phyloP scores from a whole-genome alignment of 2,329 filamentous ascomycete species.

The Pseudogymnoascus sp. region DNA sequence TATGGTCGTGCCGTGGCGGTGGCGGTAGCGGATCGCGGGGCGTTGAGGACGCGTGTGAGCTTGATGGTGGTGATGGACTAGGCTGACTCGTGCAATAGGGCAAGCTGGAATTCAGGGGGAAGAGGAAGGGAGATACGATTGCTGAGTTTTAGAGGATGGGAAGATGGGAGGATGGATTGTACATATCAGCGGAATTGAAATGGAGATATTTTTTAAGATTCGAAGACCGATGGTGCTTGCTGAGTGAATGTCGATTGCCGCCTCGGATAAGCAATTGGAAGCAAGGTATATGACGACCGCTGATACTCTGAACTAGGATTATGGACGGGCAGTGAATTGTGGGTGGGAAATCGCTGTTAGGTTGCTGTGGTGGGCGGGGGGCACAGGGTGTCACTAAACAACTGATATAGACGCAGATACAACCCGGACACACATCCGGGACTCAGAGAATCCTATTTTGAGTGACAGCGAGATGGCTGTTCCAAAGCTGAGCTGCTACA shows the following conservation, averaged over 20 bases:
- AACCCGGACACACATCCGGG: too few species aligned
- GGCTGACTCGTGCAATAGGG: conserved; percentile 48
- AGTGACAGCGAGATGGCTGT: too few species aligned
- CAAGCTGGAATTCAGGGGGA: conserved; percentile 75
- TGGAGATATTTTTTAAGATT: background rate
- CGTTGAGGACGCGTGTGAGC: background rate
- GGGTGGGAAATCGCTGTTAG: too few species aligned
- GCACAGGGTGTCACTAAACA: too few species aligned
- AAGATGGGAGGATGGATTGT: conserved; percentile 26
- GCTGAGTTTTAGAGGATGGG: conserved; percentile 57
- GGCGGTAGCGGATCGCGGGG: background rate
- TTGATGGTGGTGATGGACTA: background rate
- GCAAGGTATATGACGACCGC: background rate
- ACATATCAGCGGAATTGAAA: conserved; percentile 31
- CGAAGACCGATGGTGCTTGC: background rate
- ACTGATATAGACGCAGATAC: too few species aligned
- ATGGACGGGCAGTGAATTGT: too few species aligned
- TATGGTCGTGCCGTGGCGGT: background rate
- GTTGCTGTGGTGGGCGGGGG: too few species aligned
- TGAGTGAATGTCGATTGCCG: background rate
- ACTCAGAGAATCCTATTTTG: too few species aligned
- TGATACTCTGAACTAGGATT: too few species aligned
- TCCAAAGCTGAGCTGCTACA: too few species aligned
- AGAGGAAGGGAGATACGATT: conserved; percentile 80
- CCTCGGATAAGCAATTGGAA: too few species aligned